Evolutionary conservation across 1,139 yeast genomes (phyloP).

Genomic region (Geotrichum histeridarum): DNA sequence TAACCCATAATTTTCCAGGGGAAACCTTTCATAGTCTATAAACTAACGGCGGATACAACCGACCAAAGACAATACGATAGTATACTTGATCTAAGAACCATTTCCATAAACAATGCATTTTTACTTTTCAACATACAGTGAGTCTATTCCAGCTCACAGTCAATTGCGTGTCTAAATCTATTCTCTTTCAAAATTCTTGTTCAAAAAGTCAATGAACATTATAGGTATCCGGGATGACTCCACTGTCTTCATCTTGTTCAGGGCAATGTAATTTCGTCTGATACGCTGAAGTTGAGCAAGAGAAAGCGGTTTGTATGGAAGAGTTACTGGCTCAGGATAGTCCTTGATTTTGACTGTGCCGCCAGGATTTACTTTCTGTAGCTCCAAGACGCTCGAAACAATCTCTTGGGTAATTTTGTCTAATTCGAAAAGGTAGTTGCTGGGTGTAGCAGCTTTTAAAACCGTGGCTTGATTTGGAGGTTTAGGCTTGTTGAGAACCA

Average conservation of each 20-base stretch:
- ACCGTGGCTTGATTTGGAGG: constrained; percentile 41
- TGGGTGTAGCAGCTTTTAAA: constrained; percentile 68
- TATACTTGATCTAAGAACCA: too few species aligned
- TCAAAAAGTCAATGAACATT: constrained; percentile 68
- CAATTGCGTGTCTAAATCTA: background rate
- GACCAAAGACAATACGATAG: background rate
- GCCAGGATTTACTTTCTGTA: constrained; percentile 53
- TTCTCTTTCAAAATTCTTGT: constrained; percentile 44
- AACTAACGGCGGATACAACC: too few species aligned
- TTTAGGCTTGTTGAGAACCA: constrained; percentile 56
- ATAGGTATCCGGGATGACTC: constrained; percentile 63
- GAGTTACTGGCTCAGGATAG: constrained; percentile 44
- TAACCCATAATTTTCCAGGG: too few species aligned
- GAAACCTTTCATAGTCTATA: too few species aligned
- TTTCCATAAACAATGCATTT: too few species aligned
- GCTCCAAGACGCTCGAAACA: constrained; percentile 52
- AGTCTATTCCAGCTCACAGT: too few species aligned
- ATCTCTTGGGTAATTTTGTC: constrained; percentile 69
- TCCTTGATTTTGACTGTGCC: constrained; percentile 46
- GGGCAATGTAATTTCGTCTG: constrained; percentile 70
- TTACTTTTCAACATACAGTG: too few species aligned
- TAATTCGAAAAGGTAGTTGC: constrained; percentile 71
- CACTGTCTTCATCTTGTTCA: constrained; percentile 70
- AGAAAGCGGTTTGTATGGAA: constrained; percentile 62
- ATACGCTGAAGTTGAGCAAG: constrained; percentile 78